Conservation (phyloP, 257 asterid species). For the Gentiana macrophylla region DNA sequence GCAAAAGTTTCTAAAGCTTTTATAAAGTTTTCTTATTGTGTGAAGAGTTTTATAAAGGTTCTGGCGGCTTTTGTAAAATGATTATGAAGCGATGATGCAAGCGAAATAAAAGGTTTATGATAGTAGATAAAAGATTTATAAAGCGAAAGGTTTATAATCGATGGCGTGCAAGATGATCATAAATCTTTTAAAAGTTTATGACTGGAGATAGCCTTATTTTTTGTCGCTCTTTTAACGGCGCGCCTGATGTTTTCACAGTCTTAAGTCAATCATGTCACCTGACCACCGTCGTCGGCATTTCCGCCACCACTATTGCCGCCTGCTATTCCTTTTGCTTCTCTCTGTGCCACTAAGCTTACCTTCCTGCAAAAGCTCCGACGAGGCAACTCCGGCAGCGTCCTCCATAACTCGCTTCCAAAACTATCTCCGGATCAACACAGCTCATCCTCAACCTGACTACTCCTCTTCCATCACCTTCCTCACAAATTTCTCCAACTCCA, state of each 20-base stretch:
- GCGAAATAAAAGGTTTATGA: too few relatives aligned
- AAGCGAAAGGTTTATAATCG: too few relatives aligned
- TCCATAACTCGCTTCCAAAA: conserved; percentile 12
- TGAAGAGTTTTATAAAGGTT: too few relatives aligned
- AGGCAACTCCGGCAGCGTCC: not conserved
- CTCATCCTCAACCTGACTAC: conserved; percentile 80
- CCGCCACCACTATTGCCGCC: not conserved
- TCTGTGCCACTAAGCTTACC: not conserved
- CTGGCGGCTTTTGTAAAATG: too few relatives aligned
- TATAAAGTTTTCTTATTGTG: too few relatives aligned
- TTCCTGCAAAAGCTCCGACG: not conserved
- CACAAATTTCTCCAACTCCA: conserved; percentile 45
- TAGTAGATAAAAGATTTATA: too few relatives aligned
- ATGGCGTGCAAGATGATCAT: too few relatives aligned
- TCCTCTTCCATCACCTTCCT: conserved; percentile 55
- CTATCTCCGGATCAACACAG: conserved; percentile 78
- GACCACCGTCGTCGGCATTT: not conserved
- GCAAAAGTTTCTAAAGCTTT: too few relatives aligned
- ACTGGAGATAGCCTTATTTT: too few relatives aligned
- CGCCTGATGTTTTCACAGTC: not conserved
- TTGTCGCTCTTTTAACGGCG: too few relatives aligned
- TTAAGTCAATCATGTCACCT: not conserved
- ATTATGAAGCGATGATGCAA: too few relatives aligned
- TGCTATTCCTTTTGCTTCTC: not conserved
- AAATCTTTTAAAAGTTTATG: too few relatives aligned